Evolutionary conservation across 2,329 filamentous ascomycete species (phyloP), one percentile per base, ranked within the genome.

Genomic region (Alternaria dauci): DNA sequence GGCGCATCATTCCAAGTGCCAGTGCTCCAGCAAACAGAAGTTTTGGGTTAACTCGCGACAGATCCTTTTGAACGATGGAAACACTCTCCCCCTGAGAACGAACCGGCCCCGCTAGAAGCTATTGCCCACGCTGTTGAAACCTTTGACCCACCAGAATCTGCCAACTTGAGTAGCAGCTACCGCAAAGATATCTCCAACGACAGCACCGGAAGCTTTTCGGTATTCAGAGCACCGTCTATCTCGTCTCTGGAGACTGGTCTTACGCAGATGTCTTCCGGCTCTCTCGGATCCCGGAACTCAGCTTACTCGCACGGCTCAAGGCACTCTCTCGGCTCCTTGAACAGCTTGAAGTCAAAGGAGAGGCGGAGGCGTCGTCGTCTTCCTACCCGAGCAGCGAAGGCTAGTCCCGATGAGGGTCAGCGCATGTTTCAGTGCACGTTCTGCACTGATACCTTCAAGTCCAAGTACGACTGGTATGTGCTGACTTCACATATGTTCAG

Each of bases 61-160:
- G 88, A 88, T 71, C 88, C 88, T 8, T 80, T 91, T 69, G 88
- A 91, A 78, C 81, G 88, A 84, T 91, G 88, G 88, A 86, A 89
- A 73, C 82, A 88, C 74, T 89, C 87, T 66, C 88, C 88, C 38
- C 88, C 88, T 48, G 88, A 90, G 79, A 84, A 90, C 82, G 88
- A 90, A 84, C 86, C 88, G 69, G 88, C 88, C 63, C 83, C 86
- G 7, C 81, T 88, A 59, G 85, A 83, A 38, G 88, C 86, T 81
- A 90, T 91, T 80, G 84, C 84, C 47, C 82, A 87, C 72, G 88
- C 88, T 69, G 82, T 90, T 42, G 80, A 79, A 59, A 69, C 72
- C 12, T 75, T 76, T 55, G 73, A 77, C 42, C 71, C 67, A 16
- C 76, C 73, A 16, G 68, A 73, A 47, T 55, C 70, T 12, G 52